Base-by-base conservation (phyloP, 139 green algal genomes). In the Chlorella sp. region DNA sequence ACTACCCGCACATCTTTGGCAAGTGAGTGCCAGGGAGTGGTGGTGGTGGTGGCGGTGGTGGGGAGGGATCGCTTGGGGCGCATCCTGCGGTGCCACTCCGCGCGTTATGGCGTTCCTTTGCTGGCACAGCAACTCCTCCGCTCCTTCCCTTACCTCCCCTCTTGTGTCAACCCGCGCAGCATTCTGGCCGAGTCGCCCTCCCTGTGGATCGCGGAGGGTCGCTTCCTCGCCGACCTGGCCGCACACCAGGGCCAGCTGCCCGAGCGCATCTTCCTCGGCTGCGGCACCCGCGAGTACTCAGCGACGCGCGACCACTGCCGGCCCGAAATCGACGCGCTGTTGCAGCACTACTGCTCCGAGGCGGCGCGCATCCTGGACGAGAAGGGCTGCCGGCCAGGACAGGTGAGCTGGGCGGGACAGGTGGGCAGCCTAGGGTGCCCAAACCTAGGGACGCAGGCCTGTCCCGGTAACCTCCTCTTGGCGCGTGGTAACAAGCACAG, bases 221-320 rank as follows among this genome's bases (percentile, higher is more conserved):
- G 73, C 26, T 87, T 85, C 63, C 36, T 84, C 50, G 33, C 63
- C 59, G 79, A 75, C 71, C 3, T 76, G 24, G 34, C n/a, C 24
- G 6, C 35, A 4, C 59, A 65, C 59, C 23, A 65, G 59, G 83
- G 83, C 27, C 51, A 71, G n/a, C 74, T 87, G 69, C 80, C 83
- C 0, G 75, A 85, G 70, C 73, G 78, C 2, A 36, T 88, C 23
- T 86, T 81, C 67, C 68, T 88, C 59, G 83, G 80, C 31, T 85
- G 75, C 49, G 83, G 83, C 69, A 87, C 80, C 1, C 27, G 31
- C 3, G 83, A 88, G 80, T 88, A 88, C 75, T 70, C 29, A 1
- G 83, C 79, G 61, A 85, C 80, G 0, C 61, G 83, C 20, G 83
- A 86, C 50, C 80, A 85, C 60, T 76, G 71, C 5, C 42, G 76